Base-by-base conservation (phyloP, 805 yeast species). In the Ogataea pignaliae region DNA sequence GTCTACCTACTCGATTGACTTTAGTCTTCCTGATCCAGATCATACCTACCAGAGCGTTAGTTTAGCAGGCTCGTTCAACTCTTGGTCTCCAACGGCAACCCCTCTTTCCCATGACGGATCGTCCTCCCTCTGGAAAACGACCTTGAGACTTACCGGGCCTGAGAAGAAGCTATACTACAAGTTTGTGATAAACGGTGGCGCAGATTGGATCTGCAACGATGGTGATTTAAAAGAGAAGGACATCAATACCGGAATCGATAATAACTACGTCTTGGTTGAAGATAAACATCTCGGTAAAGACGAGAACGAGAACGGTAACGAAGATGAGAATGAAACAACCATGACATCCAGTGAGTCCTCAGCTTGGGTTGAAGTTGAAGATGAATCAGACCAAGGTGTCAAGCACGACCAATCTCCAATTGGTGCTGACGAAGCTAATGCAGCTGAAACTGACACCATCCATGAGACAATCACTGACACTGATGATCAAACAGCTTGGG, bases 131-230 rank as follows among this genome's bases (percentile, higher is more conserved):
- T 54, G 56, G 56, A 34, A 26, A 15, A n/a, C 43, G 13, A 17
- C 29, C 10, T n/a, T 45, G 18, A 29, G 29, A 11, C 26, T 46
- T 13, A 26, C 38, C 9, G 26, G 34, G 5, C 34, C 32, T 29
- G 44, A 49, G 36, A 50, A 48, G 15, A 56, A 55, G 37, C 39
- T 58, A 33, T 36, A 44, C 15, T 64, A 60, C 47, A 64, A 64
- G 39, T 64, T 57, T 41, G 60, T 64, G 5, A 49, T 55, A 15
- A 51, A 61, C 41, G 57, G 50, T 1, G 57, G 50, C 1, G 29
- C 39, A 3, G 44, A 49, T 11, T 64, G 68, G 68, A 42, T 60
- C 12, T 57, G 59, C 44, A 56, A 60, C 43, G 34, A 33, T 7
- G 14, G 40, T 10, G 42, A 49, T 32, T 54, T 56, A 1, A 36